phyloP scores from a whole-genome alignment of 2,329 filamentous ascomycete genomes.

The Thyridium curvatum region DNA sequence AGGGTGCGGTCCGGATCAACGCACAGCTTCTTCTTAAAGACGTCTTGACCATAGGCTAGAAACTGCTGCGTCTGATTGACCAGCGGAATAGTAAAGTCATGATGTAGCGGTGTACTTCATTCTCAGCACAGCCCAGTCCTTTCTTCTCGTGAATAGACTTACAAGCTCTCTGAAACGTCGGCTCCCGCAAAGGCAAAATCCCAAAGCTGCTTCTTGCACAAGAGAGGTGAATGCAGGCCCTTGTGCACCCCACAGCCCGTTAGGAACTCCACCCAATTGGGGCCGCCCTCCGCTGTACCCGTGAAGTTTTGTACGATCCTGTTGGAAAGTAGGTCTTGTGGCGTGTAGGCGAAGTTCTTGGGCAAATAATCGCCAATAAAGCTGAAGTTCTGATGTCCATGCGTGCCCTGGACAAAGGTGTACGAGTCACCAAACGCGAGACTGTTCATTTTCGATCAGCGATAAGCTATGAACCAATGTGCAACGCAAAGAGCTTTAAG shows the following conservation, averaged over 20 bases:
- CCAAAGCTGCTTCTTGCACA: conserved; percentile 43
- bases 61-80: conserved; percentile 45
- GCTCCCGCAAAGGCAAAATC: conserved; percentile 50
- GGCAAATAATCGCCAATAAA: conserved; percentile 45
- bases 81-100: conserved; percentile 41
- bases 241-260: conserved; percentile 40
- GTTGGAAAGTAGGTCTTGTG: conserved; percentile 34
- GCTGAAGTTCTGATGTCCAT: conserved; percentile 42
- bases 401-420: conserved; percentile 46
- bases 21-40: conserved; percentile 18
- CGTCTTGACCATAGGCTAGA: conserved; percentile 33
- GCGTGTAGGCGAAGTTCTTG: conserved; percentile 34
- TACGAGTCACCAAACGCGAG: conserved; percentile 45
- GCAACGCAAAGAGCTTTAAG: too few species aligned
- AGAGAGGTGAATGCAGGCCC: conserved; percentile 32
- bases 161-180: conserved; percentile 37
- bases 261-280: conserved; percentile 48
- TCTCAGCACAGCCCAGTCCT: too few species aligned
- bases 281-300: conserved; percentile 43
- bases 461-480: too few species aligned
- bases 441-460: conserved; percentile 11
- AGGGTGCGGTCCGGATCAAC: conserved; percentile 30
- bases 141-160: neutral
- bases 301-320: conserved; percentile 46
- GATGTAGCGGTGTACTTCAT: conserved; percentile 38